Conservation (phyloP, 345 rosid species). For the Gossypium bickii region DNA sequence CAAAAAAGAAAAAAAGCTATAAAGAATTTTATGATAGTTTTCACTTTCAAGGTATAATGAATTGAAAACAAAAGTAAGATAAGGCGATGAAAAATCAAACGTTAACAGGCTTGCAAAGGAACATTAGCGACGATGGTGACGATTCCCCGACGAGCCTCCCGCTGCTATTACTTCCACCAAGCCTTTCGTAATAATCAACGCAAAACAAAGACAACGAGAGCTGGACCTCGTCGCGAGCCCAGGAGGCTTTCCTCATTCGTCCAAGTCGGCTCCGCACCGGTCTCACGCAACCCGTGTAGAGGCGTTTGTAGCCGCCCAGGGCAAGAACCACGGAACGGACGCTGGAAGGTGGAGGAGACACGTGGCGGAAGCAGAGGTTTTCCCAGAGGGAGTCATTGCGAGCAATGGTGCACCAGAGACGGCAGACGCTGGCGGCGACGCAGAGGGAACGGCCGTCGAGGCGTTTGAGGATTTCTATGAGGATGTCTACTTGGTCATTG, state of each 20-base stretch:
- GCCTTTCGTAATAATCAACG: conserved; percentile 78
- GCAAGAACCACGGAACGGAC: conserved; percentile 64
- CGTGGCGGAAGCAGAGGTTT: conserved; percentile 79
- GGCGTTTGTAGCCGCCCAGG: conserved; percentile 85
- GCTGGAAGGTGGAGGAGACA: conserved; percentile 52
- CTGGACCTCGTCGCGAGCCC: conserved; percentile 72
- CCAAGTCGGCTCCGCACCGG: conserved; percentile 54
- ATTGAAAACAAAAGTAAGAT: neutral
- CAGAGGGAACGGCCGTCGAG: conserved; percentile 86
- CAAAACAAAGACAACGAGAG: conserved; percentile 82
- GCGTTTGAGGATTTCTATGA: conserved; percentile 60
- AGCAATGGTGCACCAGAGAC: conserved; percentile 72
- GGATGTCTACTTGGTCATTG: conserved; percentile 86
- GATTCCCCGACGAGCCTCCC: conserved; percentile 30
- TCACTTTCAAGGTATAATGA: conserved; percentile 1
- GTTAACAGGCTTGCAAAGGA: conserved; percentile 81
- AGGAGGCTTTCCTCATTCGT: conserved; percentile 22
- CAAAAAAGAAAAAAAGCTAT: neutral
- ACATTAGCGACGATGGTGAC: conserved; percentile 75
- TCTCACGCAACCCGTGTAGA: conserved; percentile 72
- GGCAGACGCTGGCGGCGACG: conserved; percentile 83
- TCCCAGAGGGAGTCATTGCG: conserved; percentile 85
- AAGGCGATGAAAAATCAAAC: conserved; percentile 33
- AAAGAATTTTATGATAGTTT: conserved; percentile 12
- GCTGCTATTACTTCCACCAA: conserved; percentile 29